Evolutionary conservation across 768 basidiomycete genomes (phyloP).

Genomic region (Piloderma croceum): DNA sequence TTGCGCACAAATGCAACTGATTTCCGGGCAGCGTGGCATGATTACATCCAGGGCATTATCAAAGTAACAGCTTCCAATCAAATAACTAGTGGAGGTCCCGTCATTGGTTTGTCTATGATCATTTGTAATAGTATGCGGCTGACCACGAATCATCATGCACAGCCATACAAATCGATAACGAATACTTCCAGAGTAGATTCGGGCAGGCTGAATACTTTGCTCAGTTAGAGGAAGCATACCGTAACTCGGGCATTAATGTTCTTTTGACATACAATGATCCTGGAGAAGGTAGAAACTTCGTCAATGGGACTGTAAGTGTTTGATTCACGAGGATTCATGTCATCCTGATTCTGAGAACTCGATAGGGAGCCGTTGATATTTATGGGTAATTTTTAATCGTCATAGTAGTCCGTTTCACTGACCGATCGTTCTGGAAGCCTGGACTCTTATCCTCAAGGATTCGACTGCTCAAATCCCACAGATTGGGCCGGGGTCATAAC

Average conservation of each 20-base stretch:
- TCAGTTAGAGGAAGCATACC: conserved; percentile 53
- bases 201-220: conserved; percentile 53
- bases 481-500: conserved; percentile 60
- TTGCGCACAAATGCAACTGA: conserved; percentile 73
- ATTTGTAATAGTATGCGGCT: too few species aligned
- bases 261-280: conserved; percentile 76
- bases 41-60: conserved; percentile 65
- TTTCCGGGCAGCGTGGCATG: conserved; percentile 65
- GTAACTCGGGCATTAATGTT: conserved; percentile 52
- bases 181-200: conserved; percentile 51
- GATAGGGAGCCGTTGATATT: conserved; percentile 66
- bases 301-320: conserved; percentile 58
- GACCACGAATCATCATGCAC: conserved; percentile 3
- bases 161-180: conserved; percentile 68
- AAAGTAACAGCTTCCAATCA: conserved; percentile 57
- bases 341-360: not conserved
- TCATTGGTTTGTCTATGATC: conserved; percentile 59
- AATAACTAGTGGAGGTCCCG: conserved; percentile 66
- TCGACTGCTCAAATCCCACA: conserved; percentile 73
- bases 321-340: not conserved
- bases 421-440: conserved; percentile 29
- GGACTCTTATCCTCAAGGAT: conserved; percentile 73
- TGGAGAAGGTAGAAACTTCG: conserved; percentile 50
- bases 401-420: conserved; percentile 1
- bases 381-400: conserved; percentile 50